phyloP scores from a whole-genome alignment of 805 yeast species.

The Blastobotrys muscicola region DNA sequence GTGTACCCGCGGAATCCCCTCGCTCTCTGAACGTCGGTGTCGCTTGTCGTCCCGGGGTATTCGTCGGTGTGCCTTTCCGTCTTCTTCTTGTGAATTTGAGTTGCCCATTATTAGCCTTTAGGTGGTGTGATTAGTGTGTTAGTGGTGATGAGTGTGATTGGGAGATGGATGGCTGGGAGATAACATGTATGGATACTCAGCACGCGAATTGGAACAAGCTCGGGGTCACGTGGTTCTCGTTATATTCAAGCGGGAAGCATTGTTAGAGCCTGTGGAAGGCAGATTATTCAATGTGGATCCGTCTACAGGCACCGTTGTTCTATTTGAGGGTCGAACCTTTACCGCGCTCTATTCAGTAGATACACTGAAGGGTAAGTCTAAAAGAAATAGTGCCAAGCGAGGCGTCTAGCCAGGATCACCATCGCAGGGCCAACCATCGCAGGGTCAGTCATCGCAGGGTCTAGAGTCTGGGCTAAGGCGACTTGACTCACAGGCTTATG shows the following conservation, averaged over 20 bases:
- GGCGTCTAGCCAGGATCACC: too few relatives aligned
- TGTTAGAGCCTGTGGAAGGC: slow-evolving; percentile 8
- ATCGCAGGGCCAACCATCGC: too few relatives aligned
- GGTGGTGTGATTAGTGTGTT: background rate
- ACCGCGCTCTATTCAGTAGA: background rate
- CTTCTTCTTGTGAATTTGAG: slow-evolving; percentile 17
- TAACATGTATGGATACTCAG: too few relatives aligned
- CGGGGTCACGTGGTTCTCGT: slow-evolving; percentile 7
- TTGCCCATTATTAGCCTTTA: slow-evolving; percentile 11
- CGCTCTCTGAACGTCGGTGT: slow-evolving; percentile 1
- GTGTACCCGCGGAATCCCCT: background rate
- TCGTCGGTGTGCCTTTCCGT: slow-evolving; percentile 2
- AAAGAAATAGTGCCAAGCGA: too few relatives aligned
- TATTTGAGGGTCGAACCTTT: slow-evolving; percentile 2
- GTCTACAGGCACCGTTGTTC: slow-evolving; percentile 7
- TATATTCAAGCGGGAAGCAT: slow-evolving; percentile 1
- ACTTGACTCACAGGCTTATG: too few relatives aligned
- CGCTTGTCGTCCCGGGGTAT: background rate
- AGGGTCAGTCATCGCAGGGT: too few relatives aligned
- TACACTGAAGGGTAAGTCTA: background rate
- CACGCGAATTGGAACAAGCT: slow-evolving; percentile 1
- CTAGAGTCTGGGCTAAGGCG: too few relatives aligned
- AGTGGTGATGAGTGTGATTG: background rate
- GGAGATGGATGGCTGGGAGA: background rate
- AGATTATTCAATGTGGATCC: slow-evolving; percentile 9